phyloP scores from a whole-genome alignment of 352 stramenopile genomes.

The Pythium periplocum region DNA sequence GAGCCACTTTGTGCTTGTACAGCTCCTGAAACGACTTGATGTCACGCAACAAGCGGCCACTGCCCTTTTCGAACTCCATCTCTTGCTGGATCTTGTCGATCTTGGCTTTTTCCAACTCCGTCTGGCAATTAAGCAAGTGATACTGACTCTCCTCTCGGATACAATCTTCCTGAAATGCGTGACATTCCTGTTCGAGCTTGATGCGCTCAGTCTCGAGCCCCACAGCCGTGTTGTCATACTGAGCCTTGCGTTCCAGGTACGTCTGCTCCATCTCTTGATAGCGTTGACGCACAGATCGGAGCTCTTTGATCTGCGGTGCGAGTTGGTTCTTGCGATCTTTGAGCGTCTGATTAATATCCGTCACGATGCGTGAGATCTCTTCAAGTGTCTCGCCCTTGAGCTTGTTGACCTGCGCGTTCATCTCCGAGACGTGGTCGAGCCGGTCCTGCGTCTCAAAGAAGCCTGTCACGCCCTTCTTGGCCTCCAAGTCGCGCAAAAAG shows the following conservation, averaged over 20 bases:
- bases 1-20: constrained; percentile 88
- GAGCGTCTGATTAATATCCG: constrained; percentile 89
- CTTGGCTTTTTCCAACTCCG: constrained; percentile 66
- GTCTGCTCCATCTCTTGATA: constrained; percentile 89
- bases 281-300: constrained; percentile 80
- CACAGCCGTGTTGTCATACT: constrained; percentile 88
- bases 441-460: constrained; percentile 86
- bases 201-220: constrained; percentile 86
- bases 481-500: constrained; percentile 80
- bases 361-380: constrained; percentile 90
- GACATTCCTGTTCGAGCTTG: constrained; percentile 88
- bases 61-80: constrained; percentile 81
- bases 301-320: constrained; percentile 89
- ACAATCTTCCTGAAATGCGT: constrained; percentile 84
- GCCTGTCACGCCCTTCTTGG: constrained; percentile 77
- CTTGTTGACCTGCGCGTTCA: constrained; percentile 87
- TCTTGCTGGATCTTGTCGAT: constrained; percentile 84
- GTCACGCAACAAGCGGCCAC: constrained; percentile 73
- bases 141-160: constrained; percentile 85
- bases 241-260: constrained; percentile 83
- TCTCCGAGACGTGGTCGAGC: constrained; percentile 83
- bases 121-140: constrained; percentile 75
- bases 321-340: constrained; percentile 91
- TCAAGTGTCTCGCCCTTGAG: constrained; percentile 91
- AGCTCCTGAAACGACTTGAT: constrained; percentile 87